Evolutionary conservation across 2,329 filamentous ascomycete species (phyloP).

Genomic region (Arthrobotrys sinensis): DNA sequence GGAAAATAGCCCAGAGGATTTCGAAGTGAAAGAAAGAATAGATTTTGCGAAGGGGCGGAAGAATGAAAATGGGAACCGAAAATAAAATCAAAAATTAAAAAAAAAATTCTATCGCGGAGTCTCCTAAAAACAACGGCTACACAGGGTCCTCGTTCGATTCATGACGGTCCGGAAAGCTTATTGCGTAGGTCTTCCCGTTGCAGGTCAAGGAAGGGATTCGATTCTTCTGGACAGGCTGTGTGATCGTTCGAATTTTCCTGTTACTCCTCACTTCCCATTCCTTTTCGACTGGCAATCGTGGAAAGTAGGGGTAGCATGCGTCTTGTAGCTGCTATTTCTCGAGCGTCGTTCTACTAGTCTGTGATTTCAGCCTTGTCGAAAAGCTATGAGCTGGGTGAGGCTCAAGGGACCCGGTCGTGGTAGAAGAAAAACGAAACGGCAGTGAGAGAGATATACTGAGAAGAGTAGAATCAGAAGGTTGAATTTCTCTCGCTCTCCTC

Average conservation of each 20-base stretch:
- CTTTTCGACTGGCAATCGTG: constrained; percentile 29
- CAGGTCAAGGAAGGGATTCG: constrained; percentile 28
- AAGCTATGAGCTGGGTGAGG: constrained; percentile 8
- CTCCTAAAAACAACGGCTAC: constrained; percentile 38
- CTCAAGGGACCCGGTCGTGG: constrained; percentile 20
- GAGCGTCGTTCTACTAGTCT: constrained; percentile 4
- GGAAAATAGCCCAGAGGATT: constrained; percentile 15
- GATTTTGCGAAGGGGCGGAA: constrained; percentile 5
- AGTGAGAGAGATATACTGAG: constrained; percentile 7
- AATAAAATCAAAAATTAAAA: constrained; percentile 5
- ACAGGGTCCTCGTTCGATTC: constrained; percentile 30
- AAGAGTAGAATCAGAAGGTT: constrained; percentile 30
- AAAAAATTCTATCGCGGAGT: constrained; percentile 30
- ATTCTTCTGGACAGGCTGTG: constrained; percentile 9
- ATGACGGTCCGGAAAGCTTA: constrained; percentile 27
- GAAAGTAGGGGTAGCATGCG: constrained; percentile 24
- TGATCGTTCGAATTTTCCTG: constrained; percentile 27
- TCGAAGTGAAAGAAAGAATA: constrained; percentile 13
- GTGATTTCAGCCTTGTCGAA: constrained; percentile 7
- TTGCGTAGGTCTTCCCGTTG: constrained; percentile 12
- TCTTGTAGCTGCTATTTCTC: constrained; percentile 10
- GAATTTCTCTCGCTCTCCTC: constrained; percentile 34
- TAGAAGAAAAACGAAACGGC: constrained; percentile 20
- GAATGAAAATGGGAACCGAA: background rate
- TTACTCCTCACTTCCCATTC: constrained; percentile 42